Percentiles rank a stretch among this genome's conserved stretches.
Evolutionary conservation across 129 eudicot species (phyloP).

Genomic region (Tanacetum coccineum): DNA sequence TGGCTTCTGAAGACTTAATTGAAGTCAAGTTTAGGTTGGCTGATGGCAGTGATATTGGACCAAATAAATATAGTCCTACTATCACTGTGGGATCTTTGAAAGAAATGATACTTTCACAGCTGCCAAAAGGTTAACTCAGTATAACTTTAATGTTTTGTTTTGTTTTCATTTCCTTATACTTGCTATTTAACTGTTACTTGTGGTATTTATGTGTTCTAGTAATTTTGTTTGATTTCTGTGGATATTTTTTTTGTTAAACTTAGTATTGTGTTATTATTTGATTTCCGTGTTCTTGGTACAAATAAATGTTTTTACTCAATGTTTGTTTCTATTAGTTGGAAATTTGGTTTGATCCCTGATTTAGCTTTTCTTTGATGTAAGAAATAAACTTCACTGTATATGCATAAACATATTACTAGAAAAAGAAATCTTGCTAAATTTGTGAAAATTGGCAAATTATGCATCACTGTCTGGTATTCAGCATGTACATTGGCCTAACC

Average conservation of each 20-base stretch:
- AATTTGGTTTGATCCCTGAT: slow-evolving; percentile 11
- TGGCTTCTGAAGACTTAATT: slow-evolving; percentile 53
- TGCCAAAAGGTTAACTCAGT: slow-evolving; percentile 60
- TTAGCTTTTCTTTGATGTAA: not conserved
- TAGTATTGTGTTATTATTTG: not conserved
- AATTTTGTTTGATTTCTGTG: not conserved
- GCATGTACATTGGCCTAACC: slow-evolving; percentile 4
- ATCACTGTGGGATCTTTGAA: slow-evolving; percentile 61
- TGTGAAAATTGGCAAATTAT: not conserved
- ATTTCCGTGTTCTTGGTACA: not conserved
- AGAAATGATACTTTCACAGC: slow-evolving; percentile 58
- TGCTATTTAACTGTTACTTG: not conserved
- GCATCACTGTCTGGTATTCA: not conserved
- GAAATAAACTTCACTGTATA: not conserved
- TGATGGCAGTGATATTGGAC: slow-evolving; percentile 78
- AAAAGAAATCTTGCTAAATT: slow-evolving; percentile 12
- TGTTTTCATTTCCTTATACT: not conserved
- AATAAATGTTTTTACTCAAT: not conserved
- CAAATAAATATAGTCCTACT: slow-evolving; percentile 43
- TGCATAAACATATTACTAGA: slow-evolving; percentile 10
- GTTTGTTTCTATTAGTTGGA: slow-evolving; percentile 11
- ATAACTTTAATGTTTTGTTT: not conserved
- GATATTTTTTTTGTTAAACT: not conserved
- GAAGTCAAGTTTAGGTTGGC: slow-evolving; percentile 67
- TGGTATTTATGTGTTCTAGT: not conserved